Evolutionary conservation across 768 basidiomycete species (phyloP).

Genomic region (Jaapia argillacea): DNA sequence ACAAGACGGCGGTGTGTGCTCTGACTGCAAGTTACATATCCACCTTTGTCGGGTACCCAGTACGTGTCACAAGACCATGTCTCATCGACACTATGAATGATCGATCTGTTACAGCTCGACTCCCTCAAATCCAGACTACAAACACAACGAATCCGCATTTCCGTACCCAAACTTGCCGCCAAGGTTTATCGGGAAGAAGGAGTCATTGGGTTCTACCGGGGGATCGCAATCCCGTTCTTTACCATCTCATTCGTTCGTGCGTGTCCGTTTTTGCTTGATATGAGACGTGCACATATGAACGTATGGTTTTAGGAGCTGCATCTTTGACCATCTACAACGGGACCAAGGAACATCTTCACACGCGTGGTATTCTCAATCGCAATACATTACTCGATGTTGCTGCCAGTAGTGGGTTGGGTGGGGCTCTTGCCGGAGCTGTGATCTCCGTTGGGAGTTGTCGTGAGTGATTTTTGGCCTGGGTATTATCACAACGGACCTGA

Average conservation of each 20-base stretch:
- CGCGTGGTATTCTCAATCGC: slow-evolving; percentile 46
- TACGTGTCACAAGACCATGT: slow-evolving; percentile 13
- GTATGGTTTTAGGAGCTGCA: slow-evolving; percentile 52
- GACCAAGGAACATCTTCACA: slow-evolving; percentile 66
- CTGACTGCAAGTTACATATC: slow-evolving; percentile 88
- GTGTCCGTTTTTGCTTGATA: slow-evolving; percentile 23
- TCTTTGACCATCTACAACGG: slow-evolving; percentile 87
- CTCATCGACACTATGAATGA: slow-evolving; percentile 2
- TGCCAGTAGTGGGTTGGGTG: slow-evolving; percentile 51
- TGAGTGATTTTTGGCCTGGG: slow-evolving; percentile 31
- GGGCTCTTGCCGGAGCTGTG: slow-evolving; percentile 80
- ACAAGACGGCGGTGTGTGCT: slow-evolving; percentile 86
- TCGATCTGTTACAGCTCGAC: slow-evolving; percentile 51
- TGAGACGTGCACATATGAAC: slow-evolving; percentile 4
- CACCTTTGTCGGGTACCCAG: slow-evolving; percentile 88
- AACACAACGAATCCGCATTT: slow-evolving; percentile 66
- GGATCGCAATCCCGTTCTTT: slow-evolving; percentile 85
- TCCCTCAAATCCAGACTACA: slow-evolving; percentile 91
- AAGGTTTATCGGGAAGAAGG: slow-evolving; percentile 79
- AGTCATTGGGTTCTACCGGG: slow-evolving; percentile 84
- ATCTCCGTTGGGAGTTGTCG: slow-evolving; percentile 87
- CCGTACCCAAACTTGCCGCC: slow-evolving; percentile 61
- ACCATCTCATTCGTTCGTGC: slow-evolving; percentile 94
- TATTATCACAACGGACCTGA: slow-evolving; percentile 9
- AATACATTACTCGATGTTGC: slow-evolving; percentile 61